These are phyloP conservation scores for Puya raimondii DNA, from an alignment of 176 grass and related monocot species.

Conservation along the genomic window DNA sequence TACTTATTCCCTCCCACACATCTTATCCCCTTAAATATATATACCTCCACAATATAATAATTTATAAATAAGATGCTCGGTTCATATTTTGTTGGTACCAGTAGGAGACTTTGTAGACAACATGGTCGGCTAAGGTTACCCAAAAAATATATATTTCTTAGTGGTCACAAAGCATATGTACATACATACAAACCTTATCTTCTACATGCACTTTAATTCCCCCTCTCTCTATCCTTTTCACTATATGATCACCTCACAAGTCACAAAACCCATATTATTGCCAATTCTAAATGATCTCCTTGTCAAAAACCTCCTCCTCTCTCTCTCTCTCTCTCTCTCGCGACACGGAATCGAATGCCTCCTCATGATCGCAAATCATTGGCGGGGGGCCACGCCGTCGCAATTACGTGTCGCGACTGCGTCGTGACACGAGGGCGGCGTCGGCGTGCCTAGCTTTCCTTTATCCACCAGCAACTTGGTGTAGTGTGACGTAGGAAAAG, in stretches of 20 bases:
- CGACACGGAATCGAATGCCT: constrained; percentile 20
- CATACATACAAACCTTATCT: not conserved
- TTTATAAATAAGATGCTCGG: not conserved
- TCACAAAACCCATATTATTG: not conserved
- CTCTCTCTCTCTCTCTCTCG: not conserved
- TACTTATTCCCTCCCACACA: constrained; percentile 3
- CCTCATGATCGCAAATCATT: constrained; percentile 31
- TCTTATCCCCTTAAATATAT: constrained; percentile 18
- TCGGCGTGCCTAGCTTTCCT: not conserved
- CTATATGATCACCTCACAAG: not conserved
- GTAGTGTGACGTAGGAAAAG: not conserved
- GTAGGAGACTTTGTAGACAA: constrained; percentile 19
- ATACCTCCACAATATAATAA: not conserved
- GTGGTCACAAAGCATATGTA: not conserved
- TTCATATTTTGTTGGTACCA: not conserved
- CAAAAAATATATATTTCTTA: not conserved
- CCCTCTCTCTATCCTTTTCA: not conserved
- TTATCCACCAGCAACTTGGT: not conserved
- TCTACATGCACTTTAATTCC: no score
- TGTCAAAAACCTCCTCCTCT: no score
- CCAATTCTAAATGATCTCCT: not conserved
- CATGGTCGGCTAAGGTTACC: constrained; percentile 25
- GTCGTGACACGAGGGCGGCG: not conserved
- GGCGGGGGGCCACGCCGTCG: not conserved
- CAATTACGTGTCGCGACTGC: constrained; percentile 4